Percentiles rank a stretch among this genome's conserved stretches.
These are phyloP conservation scores for Vitis hybrid DNA, from an alignment of 177 flowering plant species.

Conservation along the genomic window DNA sequence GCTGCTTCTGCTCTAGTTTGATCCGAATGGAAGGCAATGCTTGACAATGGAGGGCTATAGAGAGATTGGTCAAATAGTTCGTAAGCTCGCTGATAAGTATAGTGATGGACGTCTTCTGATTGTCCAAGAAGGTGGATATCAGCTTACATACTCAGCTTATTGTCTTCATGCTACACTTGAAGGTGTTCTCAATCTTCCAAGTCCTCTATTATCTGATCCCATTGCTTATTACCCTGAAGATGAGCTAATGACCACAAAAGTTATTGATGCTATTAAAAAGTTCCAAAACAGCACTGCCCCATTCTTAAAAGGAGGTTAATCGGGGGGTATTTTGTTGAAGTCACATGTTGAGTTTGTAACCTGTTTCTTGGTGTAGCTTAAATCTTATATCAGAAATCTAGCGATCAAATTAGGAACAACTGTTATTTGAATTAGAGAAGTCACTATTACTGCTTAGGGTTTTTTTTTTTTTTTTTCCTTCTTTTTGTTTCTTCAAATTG, in stretches of 20 bases:
- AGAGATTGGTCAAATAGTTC: slow-evolving; percentile 53
- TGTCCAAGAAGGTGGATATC: slow-evolving; percentile 97
- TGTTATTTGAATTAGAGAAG: no score
- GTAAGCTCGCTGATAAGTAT: slow-evolving; percentile 53
- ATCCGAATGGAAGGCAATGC: slow-evolving; percentile 97
- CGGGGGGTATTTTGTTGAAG: not conserved
- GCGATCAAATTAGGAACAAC: no score
- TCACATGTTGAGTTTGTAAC: not conserved
- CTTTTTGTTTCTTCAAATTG: no score
- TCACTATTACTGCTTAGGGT: no score
- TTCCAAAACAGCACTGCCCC: slow-evolving; percentile 43
- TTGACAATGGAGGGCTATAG: slow-evolving; percentile 91
- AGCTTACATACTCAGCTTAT: slow-evolving; percentile 89
- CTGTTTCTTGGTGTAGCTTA: not conserved
- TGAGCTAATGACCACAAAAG: slow-evolving; percentile 51
- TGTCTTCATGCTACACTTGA: slow-evolving; percentile 91
- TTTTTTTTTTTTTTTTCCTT: no score
- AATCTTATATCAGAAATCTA: no score
- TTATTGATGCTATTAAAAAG: slow-evolving; percentile 51
- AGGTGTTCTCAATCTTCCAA: slow-evolving; percentile 72
- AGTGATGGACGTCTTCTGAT: slow-evolving; percentile 63
- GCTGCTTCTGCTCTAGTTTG: slow-evolving; percentile 55
- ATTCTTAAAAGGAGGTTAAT: slow-evolving; percentile 27
- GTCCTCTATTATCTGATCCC: slow-evolving; percentile 71
- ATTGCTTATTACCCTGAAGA: slow-evolving; percentile 87